Percentiles rank a stretch among this genome's conserved stretches.
Evolutionary conservation across 345 rosid species (phyloP).

Genomic region (Melaleuca alternifolia): DNA sequence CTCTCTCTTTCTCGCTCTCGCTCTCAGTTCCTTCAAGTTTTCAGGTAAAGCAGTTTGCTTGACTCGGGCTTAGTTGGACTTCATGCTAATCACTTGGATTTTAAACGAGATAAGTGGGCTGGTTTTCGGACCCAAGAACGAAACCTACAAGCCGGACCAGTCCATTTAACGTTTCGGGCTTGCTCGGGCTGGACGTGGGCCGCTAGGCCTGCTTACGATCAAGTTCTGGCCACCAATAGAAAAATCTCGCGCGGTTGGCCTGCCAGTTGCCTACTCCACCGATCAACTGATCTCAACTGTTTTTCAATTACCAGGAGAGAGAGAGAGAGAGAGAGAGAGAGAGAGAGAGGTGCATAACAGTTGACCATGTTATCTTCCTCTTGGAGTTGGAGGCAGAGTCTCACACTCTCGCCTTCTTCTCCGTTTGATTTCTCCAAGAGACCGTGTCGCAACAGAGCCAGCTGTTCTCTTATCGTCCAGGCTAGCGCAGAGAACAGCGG

Average conservation of each 20-base stretch:
- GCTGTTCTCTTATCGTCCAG: not conserved
- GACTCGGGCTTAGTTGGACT: not conserved
- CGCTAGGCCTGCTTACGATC: not conserved
- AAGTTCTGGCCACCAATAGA: not conserved
- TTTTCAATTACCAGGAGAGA: not conserved
- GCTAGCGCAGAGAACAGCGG: not conserved
- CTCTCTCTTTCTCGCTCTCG: not conserved
- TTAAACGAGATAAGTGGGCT: not conserved
- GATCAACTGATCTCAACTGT: not conserved
- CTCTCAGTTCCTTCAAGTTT: not conserved
- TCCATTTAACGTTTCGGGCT: not conserved
- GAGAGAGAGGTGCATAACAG: not conserved
- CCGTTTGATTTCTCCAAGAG: not conserved
- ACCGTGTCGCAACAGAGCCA: not conserved
- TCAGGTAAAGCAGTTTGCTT: not conserved
- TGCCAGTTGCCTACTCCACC: not conserved
- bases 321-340: not conserved
- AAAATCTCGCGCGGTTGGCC: not conserved
- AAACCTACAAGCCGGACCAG: not conserved
- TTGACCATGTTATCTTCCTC: not conserved
- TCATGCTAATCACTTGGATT: not conserved
- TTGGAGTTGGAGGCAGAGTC: not conserved
- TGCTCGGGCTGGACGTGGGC: not conserved
- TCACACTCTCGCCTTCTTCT: not conserved
- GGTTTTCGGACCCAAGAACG: not conserved